Evolutionary conservation across 2,329 filamentous ascomycete genomes (phyloP).

Genomic region (Verticillium isaacii): DNA sequence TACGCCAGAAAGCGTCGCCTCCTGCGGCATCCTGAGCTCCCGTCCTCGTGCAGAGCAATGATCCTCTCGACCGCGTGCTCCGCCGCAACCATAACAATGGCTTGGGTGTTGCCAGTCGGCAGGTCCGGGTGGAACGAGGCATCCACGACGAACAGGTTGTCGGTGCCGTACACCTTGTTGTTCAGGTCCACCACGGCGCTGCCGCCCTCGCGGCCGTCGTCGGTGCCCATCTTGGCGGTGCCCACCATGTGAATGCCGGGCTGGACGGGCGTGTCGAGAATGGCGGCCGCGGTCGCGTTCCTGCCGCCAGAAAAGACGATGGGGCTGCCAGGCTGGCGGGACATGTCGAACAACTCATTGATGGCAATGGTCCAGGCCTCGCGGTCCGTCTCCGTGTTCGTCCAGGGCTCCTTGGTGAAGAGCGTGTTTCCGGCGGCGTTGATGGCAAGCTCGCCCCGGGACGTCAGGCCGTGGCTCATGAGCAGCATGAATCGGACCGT

Average conservation of each 20-base stretch:
- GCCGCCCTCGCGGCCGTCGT: slow-evolving; percentile 38
- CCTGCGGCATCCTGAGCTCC: background rate
- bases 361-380: slow-evolving; percentile 10
- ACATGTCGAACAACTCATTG: slow-evolving; percentile 8
- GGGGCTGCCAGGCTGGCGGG: background rate
- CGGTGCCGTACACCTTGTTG: slow-evolving; percentile 54
- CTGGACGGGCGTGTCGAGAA: slow-evolving; percentile 9
- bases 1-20: background rate
- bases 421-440: slow-evolving; percentile 15
- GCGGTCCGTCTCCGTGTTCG: slow-evolving; percentile 16
- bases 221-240: slow-evolving; percentile 35
- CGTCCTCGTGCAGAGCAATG: slow-evolving; percentile 9
- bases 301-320: slow-evolving; percentile 7
- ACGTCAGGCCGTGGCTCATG: slow-evolving; percentile 19
- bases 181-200: slow-evolving; percentile 51
- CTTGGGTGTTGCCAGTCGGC: slow-evolving; percentile 12
- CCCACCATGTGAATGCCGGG: slow-evolving; percentile 12
- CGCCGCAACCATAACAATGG: slow-evolving; percentile 13
- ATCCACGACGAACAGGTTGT: slow-evolving; percentile 59
- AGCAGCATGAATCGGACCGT: slow-evolving; percentile 15
- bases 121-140: slow-evolving; percentile 54
- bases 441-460: slow-evolving; percentile 17
- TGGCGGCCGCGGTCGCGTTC: slow-evolving; percentile 8
- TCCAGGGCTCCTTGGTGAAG: slow-evolving; percentile 15
- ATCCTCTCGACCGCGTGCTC: slow-evolving; percentile 14